Evolutionary conservation across 768 basidiomycete genomes (phyloP).

Genomic region (Suillus hirtellus): DNA sequence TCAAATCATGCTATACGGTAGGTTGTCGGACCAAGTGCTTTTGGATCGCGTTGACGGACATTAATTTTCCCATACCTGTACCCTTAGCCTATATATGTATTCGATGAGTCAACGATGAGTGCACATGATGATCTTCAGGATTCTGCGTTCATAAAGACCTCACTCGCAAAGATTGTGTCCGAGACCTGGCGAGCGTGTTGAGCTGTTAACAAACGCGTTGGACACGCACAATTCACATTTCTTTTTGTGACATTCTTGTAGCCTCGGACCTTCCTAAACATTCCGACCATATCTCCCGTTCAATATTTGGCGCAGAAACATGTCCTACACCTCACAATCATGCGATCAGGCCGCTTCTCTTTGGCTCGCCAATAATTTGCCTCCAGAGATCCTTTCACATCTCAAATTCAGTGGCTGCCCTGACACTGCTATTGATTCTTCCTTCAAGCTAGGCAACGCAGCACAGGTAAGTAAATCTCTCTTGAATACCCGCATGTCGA

Average conservation of each 20-base stretch:
- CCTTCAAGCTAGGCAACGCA: conserved; percentile 52
- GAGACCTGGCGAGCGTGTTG: neutral
- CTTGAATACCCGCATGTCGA: neutral
- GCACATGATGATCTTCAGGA: neutral
- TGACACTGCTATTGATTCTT: conserved; percentile 49
- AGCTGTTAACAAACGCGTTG: neutral
- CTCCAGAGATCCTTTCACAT: conserved; percentile 34
- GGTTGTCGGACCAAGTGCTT: too few relatives aligned
- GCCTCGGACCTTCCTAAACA: neutral
- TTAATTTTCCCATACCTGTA: too few relatives aligned
- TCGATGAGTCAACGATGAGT: neutral
- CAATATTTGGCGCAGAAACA: neutral
- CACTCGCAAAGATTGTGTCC: neutral
- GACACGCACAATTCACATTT: neutral
- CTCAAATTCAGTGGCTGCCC: conserved; percentile 40
- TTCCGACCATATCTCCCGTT: neutral
- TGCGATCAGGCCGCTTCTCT: conserved; percentile 24
- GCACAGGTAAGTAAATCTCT: conserved; percentile 44
- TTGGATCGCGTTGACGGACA: too few relatives aligned
- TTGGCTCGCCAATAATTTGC: conserved; percentile 45
- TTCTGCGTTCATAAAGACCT: neutral
- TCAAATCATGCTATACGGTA: too few relatives aligned
- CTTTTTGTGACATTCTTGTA: neutral
- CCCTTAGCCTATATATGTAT: too few relatives aligned
- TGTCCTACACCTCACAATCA: conserved; percentile 8